Evolutionary conservation across 2,329 filamentous ascomycete genomes (phyloP).

Genomic region (Trichoderma sp.): DNA sequence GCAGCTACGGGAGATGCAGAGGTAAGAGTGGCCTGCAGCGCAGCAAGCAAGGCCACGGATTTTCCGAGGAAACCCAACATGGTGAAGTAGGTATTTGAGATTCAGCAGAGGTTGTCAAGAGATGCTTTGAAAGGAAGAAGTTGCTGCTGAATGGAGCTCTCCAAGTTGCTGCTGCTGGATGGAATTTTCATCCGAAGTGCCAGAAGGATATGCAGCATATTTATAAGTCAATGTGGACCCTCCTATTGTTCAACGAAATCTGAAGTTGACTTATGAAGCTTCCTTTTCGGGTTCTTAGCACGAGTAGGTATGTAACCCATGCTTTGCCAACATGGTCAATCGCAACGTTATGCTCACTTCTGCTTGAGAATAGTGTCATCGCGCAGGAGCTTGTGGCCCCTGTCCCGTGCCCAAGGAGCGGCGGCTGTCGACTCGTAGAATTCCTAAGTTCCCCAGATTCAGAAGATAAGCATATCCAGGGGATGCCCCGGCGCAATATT

Average conservation of each 20-base stretch:
- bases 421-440: slow-evolving; percentile 1
- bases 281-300: slow-evolving; percentile 9
- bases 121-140: background rate
- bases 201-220: background rate
- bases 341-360: slow-evolving; percentile 20
- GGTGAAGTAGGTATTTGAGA: background rate
- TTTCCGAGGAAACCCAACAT: slow-evolving; percentile 33
- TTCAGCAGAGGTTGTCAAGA: background rate
- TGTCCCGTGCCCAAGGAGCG: slow-evolving; percentile 6
- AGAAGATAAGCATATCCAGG: slow-evolving; percentile 14
- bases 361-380: background rate
- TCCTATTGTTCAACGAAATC: background rate
- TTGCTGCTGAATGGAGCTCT: background rate
- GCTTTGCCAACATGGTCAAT: slow-evolving; percentile 4
- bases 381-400: background rate
- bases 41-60: slow-evolving; percentile 36
- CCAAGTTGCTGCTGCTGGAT: background rate
- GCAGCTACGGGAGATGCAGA: slow-evolving; percentile 32
- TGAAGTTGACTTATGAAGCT: slow-evolving; percentile 6
- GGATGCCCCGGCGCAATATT: background rate
- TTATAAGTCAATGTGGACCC: slow-evolving; percentile 17
- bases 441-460: background rate
- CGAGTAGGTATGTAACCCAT: slow-evolving; percentile 19
- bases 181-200: slow-evolving; percentile 3
- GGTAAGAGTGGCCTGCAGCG: slow-evolving; percentile 34